These are phyloP conservation scores for Pythium folliculosum DNA, from an alignment of 352 stramenopile species.

Conservation along the genomic window DNA sequence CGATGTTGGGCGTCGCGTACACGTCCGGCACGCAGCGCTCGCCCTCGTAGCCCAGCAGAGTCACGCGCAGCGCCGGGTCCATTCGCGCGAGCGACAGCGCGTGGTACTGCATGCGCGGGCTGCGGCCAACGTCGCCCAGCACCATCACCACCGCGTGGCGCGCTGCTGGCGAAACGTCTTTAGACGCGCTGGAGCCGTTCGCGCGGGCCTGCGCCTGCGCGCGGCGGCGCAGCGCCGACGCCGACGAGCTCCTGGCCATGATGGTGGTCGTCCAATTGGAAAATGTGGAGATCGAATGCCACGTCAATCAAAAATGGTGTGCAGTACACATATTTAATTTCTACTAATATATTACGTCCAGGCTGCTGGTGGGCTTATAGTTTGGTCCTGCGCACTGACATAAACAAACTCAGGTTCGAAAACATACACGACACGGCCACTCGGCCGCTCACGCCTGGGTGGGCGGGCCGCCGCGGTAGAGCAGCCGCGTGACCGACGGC, in stretches of 20 bases:
- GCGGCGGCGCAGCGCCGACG: conserved; percentile 25
- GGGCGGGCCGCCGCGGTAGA: conserved; percentile 35
- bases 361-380: not conserved
- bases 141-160: conserved; percentile 92
- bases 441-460: not conserved
- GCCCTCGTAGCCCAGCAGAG: conserved; percentile 94
- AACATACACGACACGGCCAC: not conserved
- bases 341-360: conserved; percentile 8
- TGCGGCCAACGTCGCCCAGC: conserved; percentile 95
- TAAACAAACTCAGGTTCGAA: conserved; percentile 9
- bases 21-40: conserved; percentile 86
- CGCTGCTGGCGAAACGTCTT: not conserved
- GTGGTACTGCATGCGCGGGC: conserved; percentile 99
- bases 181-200: conserved; percentile 7
- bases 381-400: conserved; percentile 16
- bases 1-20: conserved; percentile 57
- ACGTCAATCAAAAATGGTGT: conserved; percentile 22
- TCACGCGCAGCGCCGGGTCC: conserved; percentile 64
- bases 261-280: not conserved
- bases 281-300: conserved; percentile 1
- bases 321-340: conserved; percentile 17
- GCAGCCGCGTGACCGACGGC: conserved; percentile 63
- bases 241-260: conserved; percentile 28
- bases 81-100: conserved; percentile 92
- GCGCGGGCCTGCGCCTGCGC: conserved; percentile 30